Evolutionary conservation across 2,329 filamentous ascomycete species (phyloP).

Genomic region (Phialophora expanda): DNA sequence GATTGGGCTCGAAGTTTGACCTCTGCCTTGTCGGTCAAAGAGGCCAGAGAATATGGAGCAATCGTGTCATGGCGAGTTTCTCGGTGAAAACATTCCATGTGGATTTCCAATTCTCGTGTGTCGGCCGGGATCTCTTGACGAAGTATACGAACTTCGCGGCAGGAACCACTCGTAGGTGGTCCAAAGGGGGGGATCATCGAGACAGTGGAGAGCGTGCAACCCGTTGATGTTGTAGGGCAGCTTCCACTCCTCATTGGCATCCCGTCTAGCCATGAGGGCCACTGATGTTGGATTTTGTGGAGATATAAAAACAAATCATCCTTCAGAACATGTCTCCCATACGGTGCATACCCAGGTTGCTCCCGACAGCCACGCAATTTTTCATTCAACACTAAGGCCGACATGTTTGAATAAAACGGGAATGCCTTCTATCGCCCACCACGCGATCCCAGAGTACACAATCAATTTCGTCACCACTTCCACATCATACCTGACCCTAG

Average conservation of each 20-base stretch:
- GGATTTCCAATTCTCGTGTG: too few species aligned
- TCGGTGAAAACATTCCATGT: background rate
- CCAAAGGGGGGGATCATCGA: too few species aligned
- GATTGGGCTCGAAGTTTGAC: background rate
- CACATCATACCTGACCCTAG: conserved; percentile 94
- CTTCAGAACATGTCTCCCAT: background rate
- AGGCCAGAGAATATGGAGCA: background rate
- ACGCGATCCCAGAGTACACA: conserved; percentile 92
- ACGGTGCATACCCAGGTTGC: background rate
- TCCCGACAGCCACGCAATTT: background rate
- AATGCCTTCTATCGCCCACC: conserved; percentile 76
- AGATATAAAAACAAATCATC: background rate
- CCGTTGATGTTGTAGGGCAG: background rate
- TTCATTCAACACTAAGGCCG: conserved; percentile 32
- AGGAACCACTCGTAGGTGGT: background rate
- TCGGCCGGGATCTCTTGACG: too few species aligned
- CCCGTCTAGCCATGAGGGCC: background rate
- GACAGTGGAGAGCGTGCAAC: background rate
- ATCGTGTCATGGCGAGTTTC: background rate
- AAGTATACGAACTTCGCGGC: background rate
- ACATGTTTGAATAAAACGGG: conserved; percentile 70
- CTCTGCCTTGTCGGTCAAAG: background rate
- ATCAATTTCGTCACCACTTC: conserved; percentile 97
- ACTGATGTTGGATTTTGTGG: background rate
- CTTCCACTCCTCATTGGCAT: background rate